Evolutionary conservation across 1,284 basidiomycete genomes (phyloP), one percentile per base, ranked within the genome.

Genomic region (Naganishia sp.): DNA sequence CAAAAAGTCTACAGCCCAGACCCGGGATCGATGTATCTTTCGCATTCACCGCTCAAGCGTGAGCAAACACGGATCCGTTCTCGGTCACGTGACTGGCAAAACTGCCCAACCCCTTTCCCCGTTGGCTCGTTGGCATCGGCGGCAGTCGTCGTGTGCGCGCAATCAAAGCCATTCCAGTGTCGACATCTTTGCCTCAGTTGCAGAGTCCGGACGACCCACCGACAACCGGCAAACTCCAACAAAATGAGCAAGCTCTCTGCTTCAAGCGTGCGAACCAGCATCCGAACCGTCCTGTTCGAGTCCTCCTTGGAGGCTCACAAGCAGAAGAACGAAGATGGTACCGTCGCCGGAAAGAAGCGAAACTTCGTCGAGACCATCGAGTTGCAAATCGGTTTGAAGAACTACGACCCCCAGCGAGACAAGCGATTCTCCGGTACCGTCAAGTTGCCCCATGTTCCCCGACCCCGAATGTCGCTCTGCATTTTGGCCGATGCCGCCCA

Each of bases 401-500:
- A 95, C 90, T 69, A 69, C 68, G 71, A 72, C 68, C 71, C 71
- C 64, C 78, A 79, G 75, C 72, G 79, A 68, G 80, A 81, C 75
- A 81, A 81, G 78, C 79, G 79, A 74, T 76, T 78, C 75, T 95
- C 93, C 73, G 94, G 94, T 78, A 96, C 92, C 70, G 90, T 96
- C 84, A 95, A 94, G 84, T 88, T 99, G 66, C 95, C 95, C 76
- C 87, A 96, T 80, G 87, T 98, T 73, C 96, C 96, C 75, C 93
- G 95, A 75, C 95, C 95, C 68, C 90, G 95, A 84, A 98, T 99
- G 95, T 91, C 90, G 76, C 89, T 99, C 80, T 98, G 95, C 87
- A 97, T 99, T 87, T 90, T 99, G 74, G 95, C 94, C 72, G 95
- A 99, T 83, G 95, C 94, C 57, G 90, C 90, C 79, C 96, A 99